These are phyloP conservation scores for Cylindrotheca closterium DNA, from an alignment of 108 stramenopile species.

Conservation along the genomic window DNA sequence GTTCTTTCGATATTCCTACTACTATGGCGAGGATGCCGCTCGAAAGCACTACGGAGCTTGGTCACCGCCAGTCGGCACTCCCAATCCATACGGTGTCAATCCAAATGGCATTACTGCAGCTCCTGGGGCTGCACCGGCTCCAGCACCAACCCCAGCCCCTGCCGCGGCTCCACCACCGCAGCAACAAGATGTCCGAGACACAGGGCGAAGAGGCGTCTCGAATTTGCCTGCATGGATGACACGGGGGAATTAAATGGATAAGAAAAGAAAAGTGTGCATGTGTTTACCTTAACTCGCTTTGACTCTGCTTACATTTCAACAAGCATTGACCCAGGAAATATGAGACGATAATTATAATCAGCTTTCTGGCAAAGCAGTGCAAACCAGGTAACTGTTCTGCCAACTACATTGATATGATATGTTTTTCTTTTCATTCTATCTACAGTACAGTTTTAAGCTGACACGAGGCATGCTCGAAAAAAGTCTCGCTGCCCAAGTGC, in stretches of 20 bases:
- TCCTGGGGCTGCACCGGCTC: conserved; percentile 27
- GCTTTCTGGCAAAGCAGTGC: too few species aligned
- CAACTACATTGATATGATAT: too few species aligned
- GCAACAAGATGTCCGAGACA: conserved; percentile 46
- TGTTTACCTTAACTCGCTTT: too few species aligned
- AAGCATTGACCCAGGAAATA: too few species aligned
- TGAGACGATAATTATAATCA: too few species aligned
- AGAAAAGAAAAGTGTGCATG: conserved; percentile 1
- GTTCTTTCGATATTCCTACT: conserved; percentile 84
- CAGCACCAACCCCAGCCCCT: conserved; percentile 24
- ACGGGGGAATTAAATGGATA: conserved; percentile 24
- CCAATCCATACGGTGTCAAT: conserved; percentile 81
- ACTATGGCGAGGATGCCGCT: conserved; percentile 83
- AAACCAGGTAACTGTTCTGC: too few species aligned
- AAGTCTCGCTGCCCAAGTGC: too few species aligned
- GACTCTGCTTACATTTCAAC: too few species aligned
- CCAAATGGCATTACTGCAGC: conserved; percentile 42
- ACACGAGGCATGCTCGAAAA: too few species aligned
- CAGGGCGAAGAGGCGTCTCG: conserved; percentile 77
- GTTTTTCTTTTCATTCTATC: too few species aligned
- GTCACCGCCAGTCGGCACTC: conserved; percentile 85
- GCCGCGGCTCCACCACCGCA: conserved; percentile 9
- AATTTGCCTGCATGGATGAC: conserved; percentile 94
- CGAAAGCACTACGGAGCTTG: conserved; percentile 86
- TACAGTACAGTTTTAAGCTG: too few species aligned